Evolutionary conservation across 1,284 basidiomycete genomes (phyloP).

Genomic region (Marasmius sp.): DNA sequence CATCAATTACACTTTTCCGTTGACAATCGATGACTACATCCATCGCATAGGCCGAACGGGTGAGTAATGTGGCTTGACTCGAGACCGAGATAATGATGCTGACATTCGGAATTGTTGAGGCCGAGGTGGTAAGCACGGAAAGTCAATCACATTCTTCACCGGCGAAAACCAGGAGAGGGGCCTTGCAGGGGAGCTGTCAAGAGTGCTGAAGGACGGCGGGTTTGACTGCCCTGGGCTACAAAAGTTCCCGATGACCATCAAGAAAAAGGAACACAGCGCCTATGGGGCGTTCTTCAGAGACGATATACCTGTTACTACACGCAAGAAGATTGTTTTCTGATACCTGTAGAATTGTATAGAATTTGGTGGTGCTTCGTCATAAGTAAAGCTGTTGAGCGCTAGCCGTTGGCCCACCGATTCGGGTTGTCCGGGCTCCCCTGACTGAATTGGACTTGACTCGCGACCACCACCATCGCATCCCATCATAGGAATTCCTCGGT

Average conservation of each 20-base stretch:
- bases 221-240: constrained; percentile 70
- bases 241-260: constrained; percentile 95
- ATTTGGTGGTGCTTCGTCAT: too few species aligned
- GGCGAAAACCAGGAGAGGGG: constrained; percentile 83
- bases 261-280: constrained; percentile 88
- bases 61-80: constrained; percentile 28
- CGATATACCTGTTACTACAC: constrained; percentile 71
- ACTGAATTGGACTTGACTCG: too few species aligned
- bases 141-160: constrained; percentile 96
- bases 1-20: constrained; percentile 96
- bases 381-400: too few species aligned
- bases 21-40: constrained; percentile 95
- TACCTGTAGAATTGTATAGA: background rate
- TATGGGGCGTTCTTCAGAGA: constrained; percentile 88
- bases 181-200: constrained; percentile 93
- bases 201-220: constrained; percentile 88
- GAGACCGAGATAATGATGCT: constrained; percentile 12
- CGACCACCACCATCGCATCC: too few species aligned
- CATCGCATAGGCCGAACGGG: constrained; percentile 96
- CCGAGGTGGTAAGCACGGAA: constrained; percentile 88
- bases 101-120: constrained; percentile 43
- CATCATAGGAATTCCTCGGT: background rate
- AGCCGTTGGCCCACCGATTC: too few species aligned
- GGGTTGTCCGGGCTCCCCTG: too few species aligned
- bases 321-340: constrained; percentile 85